These are phyloP conservation scores for Arctostaphylos glauca DNA, from an alignment of 148 eudicot genomes.

Conservation along the genomic window DNA sequence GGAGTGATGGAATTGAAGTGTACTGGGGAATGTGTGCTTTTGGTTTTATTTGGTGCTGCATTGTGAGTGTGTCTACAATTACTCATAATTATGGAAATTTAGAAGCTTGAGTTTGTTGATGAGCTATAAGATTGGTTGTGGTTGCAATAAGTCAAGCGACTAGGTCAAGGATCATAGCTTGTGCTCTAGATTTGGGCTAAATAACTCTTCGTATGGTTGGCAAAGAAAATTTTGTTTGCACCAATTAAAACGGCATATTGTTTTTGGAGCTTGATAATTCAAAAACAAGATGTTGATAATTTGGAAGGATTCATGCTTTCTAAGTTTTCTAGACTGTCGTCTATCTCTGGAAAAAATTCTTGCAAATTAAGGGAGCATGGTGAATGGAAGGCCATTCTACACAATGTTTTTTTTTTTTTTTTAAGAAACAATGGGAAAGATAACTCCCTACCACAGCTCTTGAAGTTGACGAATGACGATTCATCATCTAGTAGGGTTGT, in stretches of 20 bases:
- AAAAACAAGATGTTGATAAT: neutral
- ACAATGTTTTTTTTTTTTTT: neutral
- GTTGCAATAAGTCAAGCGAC: neutral
- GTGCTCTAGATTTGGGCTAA: neutral
- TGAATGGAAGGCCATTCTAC: neutral
- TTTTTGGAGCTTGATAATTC: neutral
- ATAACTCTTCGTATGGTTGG: neutral
- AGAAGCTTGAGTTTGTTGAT: neutral
- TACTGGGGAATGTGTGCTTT: neutral
- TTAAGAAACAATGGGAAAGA: neutral
- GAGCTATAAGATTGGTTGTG: neutral
- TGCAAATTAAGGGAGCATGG: neutral
- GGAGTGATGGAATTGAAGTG: neutral
- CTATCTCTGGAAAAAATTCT: neutral
- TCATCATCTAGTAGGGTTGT: neutral
- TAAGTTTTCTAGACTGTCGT: neutral
- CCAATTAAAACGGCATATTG: neutral
- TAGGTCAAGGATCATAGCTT: neutral
- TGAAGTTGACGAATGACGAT: neutral
- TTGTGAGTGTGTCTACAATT: conserved; percentile 8
- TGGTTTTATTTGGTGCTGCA: neutral
- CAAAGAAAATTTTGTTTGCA: conserved; percentile 1
- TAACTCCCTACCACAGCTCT: neutral
- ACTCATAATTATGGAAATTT: neutral
- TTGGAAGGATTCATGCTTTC: neutral